Evolutionary conservation across 2,329 filamentous ascomycete species (phyloP), one percentile per base, ranked within the genome.

Genomic region (Dothideomycetes sp.): DNA sequence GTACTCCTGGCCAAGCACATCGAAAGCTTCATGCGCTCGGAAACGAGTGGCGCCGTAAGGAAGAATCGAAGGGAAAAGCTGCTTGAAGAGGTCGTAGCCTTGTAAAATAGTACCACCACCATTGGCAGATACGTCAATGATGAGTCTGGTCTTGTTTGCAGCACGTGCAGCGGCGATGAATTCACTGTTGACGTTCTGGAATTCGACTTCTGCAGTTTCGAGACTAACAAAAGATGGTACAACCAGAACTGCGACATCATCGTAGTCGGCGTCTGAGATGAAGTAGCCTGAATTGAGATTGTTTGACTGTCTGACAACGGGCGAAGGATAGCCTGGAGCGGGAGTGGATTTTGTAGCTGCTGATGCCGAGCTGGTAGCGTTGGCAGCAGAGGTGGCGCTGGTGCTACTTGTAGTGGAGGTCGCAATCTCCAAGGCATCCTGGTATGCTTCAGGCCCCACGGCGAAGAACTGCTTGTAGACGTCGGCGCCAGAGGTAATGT

Each of bases 11-110:
- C 67, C 56, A 9, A 75, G 56, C 12, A 67, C 49, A 30, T 66
- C 55, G 19, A 71, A 61, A 10, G 49, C 51, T 41, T 73, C 67
- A 25, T 68, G 60, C 3, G 71, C 65, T 10, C 73, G 64, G 54
- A 74, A 64, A 17, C 73, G 69, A 45, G 65, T 65, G 4, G 64
- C 67, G 4, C 68, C 68, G 43, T 70, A 73, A 3, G 66, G 64
- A 3, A 64, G 57, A 7, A 68, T 59, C 10, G 64, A 57, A 0
- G 73, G 74, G 60, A 74, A 72, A 0, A 78, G 61, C 53, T 69
- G 58, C 39, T 73, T 71, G 60, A 80, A 79, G 18, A 81, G 64
- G 51, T 79, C 76, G 48, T 76, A 77, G 12, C 73, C 76, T n/a
- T 72, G 66, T 6, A 76, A 53, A 31, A 80, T 71, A 11, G 65